These are phyloP conservation scores for Termitomyces sp. DNA, from an alignment of 768 basidiomycete species.

Conservation along the genomic window DNA sequence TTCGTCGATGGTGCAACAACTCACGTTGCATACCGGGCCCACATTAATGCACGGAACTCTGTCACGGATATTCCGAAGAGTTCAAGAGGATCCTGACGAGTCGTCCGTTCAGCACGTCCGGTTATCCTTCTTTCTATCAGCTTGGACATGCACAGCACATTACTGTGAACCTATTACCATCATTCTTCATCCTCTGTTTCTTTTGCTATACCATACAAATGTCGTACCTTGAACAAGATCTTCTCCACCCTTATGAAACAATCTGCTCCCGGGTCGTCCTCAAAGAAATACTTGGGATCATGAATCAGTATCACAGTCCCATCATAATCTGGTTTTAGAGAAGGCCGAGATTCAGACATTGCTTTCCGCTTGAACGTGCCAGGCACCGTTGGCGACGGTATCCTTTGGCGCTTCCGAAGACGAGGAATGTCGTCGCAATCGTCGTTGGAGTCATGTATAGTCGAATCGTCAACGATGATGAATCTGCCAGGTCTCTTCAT, in stretches of 20 bases:
- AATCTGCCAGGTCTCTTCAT: conserved; percentile 19
- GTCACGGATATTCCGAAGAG: conserved; percentile 37
- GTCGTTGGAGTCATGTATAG: conserved; percentile 27
- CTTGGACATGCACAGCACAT: conserved; percentile 18
- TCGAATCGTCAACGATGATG: conserved; percentile 27
- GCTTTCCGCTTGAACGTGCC: background rate
- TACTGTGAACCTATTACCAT: conserved; percentile 17
- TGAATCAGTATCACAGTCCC: conserved; percentile 18
- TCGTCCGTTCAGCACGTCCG: conserved; percentile 13
- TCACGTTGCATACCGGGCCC: conserved; percentile 49
- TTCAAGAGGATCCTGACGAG: conserved; percentile 33
- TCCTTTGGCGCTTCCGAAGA: conserved; percentile 23
- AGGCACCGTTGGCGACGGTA: conserved; percentile 8
- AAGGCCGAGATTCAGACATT: conserved; percentile 1
- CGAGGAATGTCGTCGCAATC: conserved; percentile 22
- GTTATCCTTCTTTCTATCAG: conserved; percentile 13
- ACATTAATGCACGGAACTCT: conserved; percentile 48
- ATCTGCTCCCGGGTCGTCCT: conserved; percentile 28
- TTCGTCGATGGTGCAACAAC: conserved; percentile 15
- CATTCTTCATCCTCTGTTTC: background rate
- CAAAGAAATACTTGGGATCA: conserved; percentile 33
- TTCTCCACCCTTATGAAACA: conserved; percentile 39
- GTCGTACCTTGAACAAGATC: conserved; percentile 44
- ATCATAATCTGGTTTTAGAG: conserved; percentile 14
- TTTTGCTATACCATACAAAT: background rate